Evolutionary conservation across 768 basidiomycete genomes (phyloP), one percentile per base, ranked within the genome.

Genomic region (Hericium alpestre): DNA sequence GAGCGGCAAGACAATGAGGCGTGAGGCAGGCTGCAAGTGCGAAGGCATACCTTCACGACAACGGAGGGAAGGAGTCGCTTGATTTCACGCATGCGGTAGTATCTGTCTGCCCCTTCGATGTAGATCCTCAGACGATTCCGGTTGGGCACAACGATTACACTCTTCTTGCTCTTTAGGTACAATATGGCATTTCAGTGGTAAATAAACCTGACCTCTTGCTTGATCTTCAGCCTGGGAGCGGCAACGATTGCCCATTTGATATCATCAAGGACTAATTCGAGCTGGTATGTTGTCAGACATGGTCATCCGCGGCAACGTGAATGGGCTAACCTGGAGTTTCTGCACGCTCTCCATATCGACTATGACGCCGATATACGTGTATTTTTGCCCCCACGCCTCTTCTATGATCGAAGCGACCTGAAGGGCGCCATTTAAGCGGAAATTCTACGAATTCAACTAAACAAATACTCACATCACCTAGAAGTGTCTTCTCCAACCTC

Each of bases 401-500:
- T 97, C 96, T 18, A 99, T 76, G 15, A 95, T 81, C 32, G 90
- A 84, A 0, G 96, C 90, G 65, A 99, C 78, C 93, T 96, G 59
- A 13, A 55, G 22, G 25, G 54, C 32, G 32, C n/a, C n/a, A n/a
- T n/a, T n/a, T n/a, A n/a, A n/a, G n/a, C n/a, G n/a, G n/a, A n/a
- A n/a, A n/a, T n/a, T n/a, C n/a, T n/a, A n/a, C n/a, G n/a, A n/a
- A n/a, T n/a, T n/a, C n/a, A n/a, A n/a, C n/a, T n/a, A n/a, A n/a
- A n/a, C n/a, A n/a, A n/a, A n/a, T n/a, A n/a, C n/a, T 63, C 63
- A 96, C 93, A 73, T 98, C 96, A 59, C 93, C 90, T 18, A 99
- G 74, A 57, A 90, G 78, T 0, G 96, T 98, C 74, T 93, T 94
- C 73, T 99, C 96, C 51, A 99, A 71, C 49, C 96, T 80, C 11